These are phyloP conservation scores for Adansonia rubrostipa DNA, from an alignment of 441 rosid genomes.

Conservation along the genomic window DNA sequence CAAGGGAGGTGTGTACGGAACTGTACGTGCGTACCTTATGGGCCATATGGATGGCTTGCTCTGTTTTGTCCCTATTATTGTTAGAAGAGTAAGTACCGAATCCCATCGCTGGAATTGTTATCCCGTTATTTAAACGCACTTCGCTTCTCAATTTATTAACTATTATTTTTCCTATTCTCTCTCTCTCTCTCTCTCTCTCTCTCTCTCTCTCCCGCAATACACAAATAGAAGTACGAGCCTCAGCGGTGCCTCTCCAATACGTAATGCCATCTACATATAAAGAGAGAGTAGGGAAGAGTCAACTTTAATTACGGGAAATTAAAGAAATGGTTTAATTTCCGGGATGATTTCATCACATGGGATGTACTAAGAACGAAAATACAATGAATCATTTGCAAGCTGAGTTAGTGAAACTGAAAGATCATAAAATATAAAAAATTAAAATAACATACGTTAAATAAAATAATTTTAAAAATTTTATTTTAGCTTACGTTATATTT, in stretches of 20 bases:
- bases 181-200: conserved; percentile 22
- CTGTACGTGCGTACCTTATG: conserved; percentile 53
- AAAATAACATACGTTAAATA: too few species aligned
- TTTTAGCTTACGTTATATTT: too few species aligned
- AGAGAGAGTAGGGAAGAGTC: conserved; percentile 46
- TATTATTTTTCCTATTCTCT: background rate
- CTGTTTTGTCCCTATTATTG: conserved; percentile 49
- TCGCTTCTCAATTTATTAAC: conserved; percentile 38
- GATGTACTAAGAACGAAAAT: background rate
- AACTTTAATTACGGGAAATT: conserved; percentile 34
- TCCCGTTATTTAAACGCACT: conserved; percentile 65
- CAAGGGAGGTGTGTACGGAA: background rate
- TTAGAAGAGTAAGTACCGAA: conserved; percentile 71
- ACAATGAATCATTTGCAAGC: too few species aligned
- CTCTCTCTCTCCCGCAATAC: background rate
- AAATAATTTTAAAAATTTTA: too few species aligned
- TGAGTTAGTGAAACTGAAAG: conserved; percentile 12
- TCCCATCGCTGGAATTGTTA: conserved; percentile 68
- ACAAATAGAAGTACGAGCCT: background rate
- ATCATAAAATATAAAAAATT: too few species aligned
- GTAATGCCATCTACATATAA: too few species aligned
- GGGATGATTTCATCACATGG: conserved; percentile 23
- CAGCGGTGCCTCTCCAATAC: background rate
- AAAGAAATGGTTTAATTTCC: conserved; percentile 25
- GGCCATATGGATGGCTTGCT: conserved; percentile 61